These are phyloP conservation scores for Pulveroboletus ravenelii DNA, from an alignment of 768 basidiomycete species.

Conservation along the genomic window DNA sequence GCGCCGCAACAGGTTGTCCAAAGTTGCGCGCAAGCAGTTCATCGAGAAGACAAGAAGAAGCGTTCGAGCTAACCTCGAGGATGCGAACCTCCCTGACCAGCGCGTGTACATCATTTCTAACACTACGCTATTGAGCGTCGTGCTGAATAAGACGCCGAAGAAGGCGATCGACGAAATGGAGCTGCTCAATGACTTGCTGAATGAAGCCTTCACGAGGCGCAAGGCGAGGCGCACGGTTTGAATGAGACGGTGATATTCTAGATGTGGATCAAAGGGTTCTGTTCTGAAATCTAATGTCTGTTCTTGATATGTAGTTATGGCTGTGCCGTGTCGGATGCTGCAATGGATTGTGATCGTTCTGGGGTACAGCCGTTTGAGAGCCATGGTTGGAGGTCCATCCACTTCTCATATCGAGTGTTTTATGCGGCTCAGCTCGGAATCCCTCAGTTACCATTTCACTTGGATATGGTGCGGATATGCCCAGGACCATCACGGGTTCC, in stretches of 20 bases:
- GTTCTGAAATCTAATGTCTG: background rate
- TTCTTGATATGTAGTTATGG: background rate
- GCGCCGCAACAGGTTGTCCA: constrained; percentile 8
- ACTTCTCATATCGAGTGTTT: no score
- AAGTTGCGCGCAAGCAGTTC: constrained; percentile 12
- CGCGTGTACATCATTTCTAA: constrained; percentile 27
- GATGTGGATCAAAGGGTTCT: background rate
- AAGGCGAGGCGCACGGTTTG: background rate
- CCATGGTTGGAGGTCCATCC: no score
- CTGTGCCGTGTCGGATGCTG: background rate
- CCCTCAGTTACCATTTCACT: no score
- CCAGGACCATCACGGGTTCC: no score
- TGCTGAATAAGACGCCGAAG: constrained; percentile 14
- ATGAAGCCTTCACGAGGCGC: constrained; percentile 10
- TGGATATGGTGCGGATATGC: no score
- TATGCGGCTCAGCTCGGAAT: no score
- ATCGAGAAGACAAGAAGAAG: constrained; percentile 14
- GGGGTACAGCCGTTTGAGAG: no score
- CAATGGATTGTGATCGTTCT: background rate
- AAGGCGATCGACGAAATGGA: constrained; percentile 23
- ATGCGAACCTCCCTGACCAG: constrained; percentile 22
- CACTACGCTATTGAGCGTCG: constrained; percentile 15
- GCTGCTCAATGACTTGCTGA: constrained; percentile 15
- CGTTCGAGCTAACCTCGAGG: constrained; percentile 16
- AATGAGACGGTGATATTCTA: background rate